Conservation (phyloP, 2,329 filamentous ascomycete genomes). For the Sclerotinia nivalis region DNA sequence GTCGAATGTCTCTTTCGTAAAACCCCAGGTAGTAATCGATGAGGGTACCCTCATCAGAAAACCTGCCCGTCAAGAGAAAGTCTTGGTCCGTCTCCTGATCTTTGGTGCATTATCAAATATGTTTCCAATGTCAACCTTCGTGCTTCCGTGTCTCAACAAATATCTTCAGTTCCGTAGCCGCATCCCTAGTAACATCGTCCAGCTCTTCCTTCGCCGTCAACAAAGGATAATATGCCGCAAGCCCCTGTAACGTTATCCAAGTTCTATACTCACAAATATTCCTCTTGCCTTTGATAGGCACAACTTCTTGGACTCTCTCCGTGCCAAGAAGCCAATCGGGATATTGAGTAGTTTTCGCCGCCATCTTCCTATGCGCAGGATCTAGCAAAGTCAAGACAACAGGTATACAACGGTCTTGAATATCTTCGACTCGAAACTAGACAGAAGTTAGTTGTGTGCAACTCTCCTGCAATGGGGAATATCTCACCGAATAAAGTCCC, state of each 20-base stretch:
- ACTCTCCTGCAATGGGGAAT: neutral
- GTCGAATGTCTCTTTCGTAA: neutral
- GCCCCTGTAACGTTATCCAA: slow-evolving; percentile 29
- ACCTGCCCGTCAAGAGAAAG: neutral
- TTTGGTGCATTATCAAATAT: neutral
- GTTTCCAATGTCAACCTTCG: neutral
- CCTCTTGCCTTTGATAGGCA: slow-evolving; percentile 27
- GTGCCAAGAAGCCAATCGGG: slow-evolving; percentile 30
- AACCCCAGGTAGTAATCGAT: neutral
- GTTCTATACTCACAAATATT: slow-evolving; percentile 33
- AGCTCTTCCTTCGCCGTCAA: slow-evolving; percentile 30
- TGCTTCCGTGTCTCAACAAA: slow-evolving; percentile 17
- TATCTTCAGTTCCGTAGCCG: slow-evolving; percentile 16
- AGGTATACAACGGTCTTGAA: slow-evolving; percentile 5
- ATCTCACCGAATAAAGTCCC: slow-evolving; percentile 29
- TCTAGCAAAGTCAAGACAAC: slow-evolving; percentile 30
- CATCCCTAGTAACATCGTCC: slow-evolving; percentile 14
- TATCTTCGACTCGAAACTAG: slow-evolving; percentile 17
- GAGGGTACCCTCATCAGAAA: neutral
- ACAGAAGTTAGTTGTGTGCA: neutral
- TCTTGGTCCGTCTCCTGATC: neutral
- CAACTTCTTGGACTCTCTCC: slow-evolving; percentile 33
- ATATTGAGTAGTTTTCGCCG: slow-evolving; percentile 26
- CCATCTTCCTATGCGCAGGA: slow-evolving; percentile 26
- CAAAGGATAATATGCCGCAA: slow-evolving; percentile 33